phyloP scores from a whole-genome alignment of 163 green algal species.

The Chlamydomonas reinhardtii region DNA sequence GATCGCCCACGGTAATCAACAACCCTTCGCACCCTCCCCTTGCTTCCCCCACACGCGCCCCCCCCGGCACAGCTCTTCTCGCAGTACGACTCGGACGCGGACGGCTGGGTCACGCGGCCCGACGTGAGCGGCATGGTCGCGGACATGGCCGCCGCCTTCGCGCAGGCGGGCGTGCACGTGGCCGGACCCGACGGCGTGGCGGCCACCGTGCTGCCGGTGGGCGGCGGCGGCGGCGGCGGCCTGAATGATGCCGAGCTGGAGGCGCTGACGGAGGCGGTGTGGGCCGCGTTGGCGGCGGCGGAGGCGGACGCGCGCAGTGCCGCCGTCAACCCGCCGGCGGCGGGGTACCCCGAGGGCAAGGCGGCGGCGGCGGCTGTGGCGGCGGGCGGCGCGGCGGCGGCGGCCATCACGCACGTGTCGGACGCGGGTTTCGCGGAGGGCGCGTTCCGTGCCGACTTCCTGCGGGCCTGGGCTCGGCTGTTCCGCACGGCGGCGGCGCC shows the following conservation, averaged over 20 bases:
- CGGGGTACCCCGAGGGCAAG: constrained; percentile 4
- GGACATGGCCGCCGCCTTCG: constrained; percentile 22
- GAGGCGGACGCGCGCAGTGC: constrained; percentile 10
- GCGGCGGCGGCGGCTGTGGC: background rate
- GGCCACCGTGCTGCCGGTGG: background rate
- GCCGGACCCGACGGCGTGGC: background rate
- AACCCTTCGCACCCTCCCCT: too few relatives aligned
- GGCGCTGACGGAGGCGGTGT: background rate
- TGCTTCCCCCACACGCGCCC: too few relatives aligned
- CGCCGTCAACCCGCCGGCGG: background rate
- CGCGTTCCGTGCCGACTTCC: constrained; percentile 37
- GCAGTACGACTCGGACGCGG: constrained; percentile 26
- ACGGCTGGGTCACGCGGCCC: constrained; percentile 19
- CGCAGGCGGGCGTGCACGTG: constrained; percentile 30
- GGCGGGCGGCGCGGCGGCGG: background rate
- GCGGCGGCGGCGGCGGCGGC: constrained; percentile 7
- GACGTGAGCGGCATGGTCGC: constrained; percentile 33
- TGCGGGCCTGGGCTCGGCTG: constrained; percentile 51
- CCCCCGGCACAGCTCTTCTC: constrained; percentile 14
- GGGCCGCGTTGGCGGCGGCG: constrained; percentile 11
- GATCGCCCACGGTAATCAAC: too few relatives aligned
- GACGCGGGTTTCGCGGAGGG: constrained; percentile 50
- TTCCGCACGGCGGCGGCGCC: constrained; percentile 52
- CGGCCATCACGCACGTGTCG: constrained; percentile 35
- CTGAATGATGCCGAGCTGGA: background rate